These are phyloP conservation scores for Trichoderma semiorbis DNA, from an alignment of 2,329 filamentous ascomycete species.

Conservation along the genomic window DNA sequence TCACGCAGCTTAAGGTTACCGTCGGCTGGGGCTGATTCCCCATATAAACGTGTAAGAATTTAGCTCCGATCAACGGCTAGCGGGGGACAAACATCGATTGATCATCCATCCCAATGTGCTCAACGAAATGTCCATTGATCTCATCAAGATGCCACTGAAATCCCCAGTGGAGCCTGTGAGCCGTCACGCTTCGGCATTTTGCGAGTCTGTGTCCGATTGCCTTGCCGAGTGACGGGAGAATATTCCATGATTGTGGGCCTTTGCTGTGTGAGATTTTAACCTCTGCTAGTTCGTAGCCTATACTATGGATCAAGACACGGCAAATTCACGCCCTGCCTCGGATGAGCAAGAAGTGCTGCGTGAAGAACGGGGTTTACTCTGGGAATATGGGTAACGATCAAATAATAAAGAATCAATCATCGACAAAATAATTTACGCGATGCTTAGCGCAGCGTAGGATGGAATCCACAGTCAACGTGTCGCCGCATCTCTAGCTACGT, in stretches of 20 bases:
- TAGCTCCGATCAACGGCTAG: background rate
- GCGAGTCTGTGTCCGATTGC: background rate
- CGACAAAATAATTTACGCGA: background rate
- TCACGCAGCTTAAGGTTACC: background rate
- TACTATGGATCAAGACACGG: background rate
- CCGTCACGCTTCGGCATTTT: background rate
- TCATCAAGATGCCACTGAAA: background rate
- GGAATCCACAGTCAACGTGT: background rate
- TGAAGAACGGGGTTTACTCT: background rate
- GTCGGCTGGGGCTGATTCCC: background rate
- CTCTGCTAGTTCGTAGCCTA: background rate
- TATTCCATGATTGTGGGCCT: background rate
- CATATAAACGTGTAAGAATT: background rate
- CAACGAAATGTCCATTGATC: background rate
- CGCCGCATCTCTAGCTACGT: background rate
- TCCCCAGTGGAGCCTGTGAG: background rate
- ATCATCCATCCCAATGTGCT: background rate
- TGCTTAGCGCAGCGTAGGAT: background rate
- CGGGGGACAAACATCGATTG: background rate
- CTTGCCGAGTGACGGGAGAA: background rate
- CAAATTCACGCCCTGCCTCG: background rate
- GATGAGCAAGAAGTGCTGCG: background rate
- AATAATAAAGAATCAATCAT: too few relatives aligned
- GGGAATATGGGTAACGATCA: too few relatives aligned
- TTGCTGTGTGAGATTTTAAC: background rate